Percentiles rank a stretch among this genome's conserved stretches.
phyloP scores from a whole-genome alignment of 805 yeast species.

The Myxozyma mucilagina region DNA sequence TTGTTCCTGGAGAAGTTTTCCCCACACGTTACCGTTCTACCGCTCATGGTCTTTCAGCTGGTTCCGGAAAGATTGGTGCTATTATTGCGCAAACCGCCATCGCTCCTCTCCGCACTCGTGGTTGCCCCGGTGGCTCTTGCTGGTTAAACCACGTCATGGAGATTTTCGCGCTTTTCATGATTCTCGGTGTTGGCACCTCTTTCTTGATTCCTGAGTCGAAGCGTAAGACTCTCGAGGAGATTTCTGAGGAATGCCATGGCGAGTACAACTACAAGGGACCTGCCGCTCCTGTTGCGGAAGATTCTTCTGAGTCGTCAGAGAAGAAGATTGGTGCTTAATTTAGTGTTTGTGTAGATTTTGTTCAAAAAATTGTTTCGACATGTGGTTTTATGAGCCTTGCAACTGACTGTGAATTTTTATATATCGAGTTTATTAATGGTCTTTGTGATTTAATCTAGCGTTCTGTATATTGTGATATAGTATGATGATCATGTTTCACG shows the following conservation, averaged over 20 bases:
- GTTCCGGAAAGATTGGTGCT: slow-evolving; percentile 89
- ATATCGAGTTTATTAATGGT: not conserved
- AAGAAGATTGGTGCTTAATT: slow-evolving; percentile 14
- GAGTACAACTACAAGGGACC: slow-evolving; percentile 43
- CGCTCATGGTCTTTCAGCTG: slow-evolving; percentile 94
- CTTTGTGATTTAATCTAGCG: too few relatives aligned
- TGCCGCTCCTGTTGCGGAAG: slow-evolving; percentile 2
- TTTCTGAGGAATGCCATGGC: slow-evolving; percentile 78
- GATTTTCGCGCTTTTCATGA: slow-evolving; percentile 89
- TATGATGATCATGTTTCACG: not conserved
- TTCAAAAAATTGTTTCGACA: not conserved
- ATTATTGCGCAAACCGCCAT: slow-evolving; percentile 60
- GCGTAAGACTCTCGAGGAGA: slow-evolving; percentile 85
- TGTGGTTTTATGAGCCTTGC: not conserved
- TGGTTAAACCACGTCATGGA: slow-evolving; percentile 92
- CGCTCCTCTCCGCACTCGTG: slow-evolving; percentile 75
- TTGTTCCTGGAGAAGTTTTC: slow-evolving; percentile 87
- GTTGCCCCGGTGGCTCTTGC: slow-evolving; percentile 71
- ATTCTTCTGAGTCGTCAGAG: slow-evolving; percentile 9
- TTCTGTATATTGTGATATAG: too few relatives aligned
- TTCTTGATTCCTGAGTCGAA: slow-evolving; percentile 84
- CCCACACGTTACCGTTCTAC: slow-evolving; percentile 95
- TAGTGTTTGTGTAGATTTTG: not conserved
- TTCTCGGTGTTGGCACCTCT: slow-evolving; percentile 67
- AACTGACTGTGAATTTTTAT: not conserved